phyloP scores from a whole-genome alignment of 371 early-diverging fungal genomes.

The Rhizopus delemar region DNA sequence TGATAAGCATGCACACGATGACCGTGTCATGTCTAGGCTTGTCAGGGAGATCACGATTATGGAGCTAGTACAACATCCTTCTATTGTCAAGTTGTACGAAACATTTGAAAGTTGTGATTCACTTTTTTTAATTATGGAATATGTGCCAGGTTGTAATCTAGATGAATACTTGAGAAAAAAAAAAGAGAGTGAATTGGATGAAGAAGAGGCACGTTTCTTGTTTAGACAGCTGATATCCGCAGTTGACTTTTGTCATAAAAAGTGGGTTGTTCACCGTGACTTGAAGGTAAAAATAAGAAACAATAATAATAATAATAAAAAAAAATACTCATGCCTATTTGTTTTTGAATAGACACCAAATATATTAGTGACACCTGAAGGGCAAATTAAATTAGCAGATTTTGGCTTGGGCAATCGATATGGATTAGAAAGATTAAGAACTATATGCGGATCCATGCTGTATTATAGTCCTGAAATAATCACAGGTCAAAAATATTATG shows the following conservation, averaged over 20 bases:
- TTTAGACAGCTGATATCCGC: constrained; percentile 75
- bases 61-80: constrained; percentile 81
- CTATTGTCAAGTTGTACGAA: constrained; percentile 88
- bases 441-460: constrained; percentile 74
- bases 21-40: constrained; percentile 74
- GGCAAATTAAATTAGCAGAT: constrained; percentile 71
- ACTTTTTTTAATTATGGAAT: constrained; percentile 74
- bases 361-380: constrained; percentile 52
- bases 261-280: constrained; percentile 79
- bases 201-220: constrained; percentile 65
- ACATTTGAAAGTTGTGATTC: constrained; percentile 86
- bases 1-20: constrained; percentile 79
- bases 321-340: not conserved
- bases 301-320: too few species aligned
- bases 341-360: constrained; percentile 51
- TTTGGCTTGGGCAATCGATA: constrained; percentile 82
- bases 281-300: constrained; percentile 55
- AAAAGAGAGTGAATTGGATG: constrained; percentile 48
- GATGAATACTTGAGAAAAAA: constrained; percentile 56
- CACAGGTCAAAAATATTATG: constrained; percentile 59
- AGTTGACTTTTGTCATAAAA: constrained; percentile 71
- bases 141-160: constrained; percentile 59
- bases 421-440: constrained; percentile 66
- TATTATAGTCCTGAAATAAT: constrained; percentile 69
- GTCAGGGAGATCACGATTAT: constrained; percentile 88